phyloP scores from a whole-genome alignment of 225 moss, liverwort and hornwort species.

The Polytrichum formosum region DNA sequence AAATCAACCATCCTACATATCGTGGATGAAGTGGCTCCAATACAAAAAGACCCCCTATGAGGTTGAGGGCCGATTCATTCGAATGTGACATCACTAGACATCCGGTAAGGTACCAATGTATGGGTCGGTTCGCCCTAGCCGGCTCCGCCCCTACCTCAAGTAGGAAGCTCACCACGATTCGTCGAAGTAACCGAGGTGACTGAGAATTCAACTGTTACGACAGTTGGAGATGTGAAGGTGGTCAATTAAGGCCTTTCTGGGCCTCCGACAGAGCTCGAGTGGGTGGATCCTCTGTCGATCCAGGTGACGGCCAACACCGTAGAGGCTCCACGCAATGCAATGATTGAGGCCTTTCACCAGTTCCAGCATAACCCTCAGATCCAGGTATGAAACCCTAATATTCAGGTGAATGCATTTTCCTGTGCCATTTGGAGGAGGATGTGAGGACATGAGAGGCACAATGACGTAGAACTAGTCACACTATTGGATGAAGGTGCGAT shows the following conservation, averaged over 20 bases:
- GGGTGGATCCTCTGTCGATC: conserved; percentile 74
- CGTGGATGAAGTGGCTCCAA: too few species aligned
- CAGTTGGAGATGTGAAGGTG: conserved; percentile 31
- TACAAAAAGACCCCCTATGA: too few species aligned
- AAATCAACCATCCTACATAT: too few species aligned
- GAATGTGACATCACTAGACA: too few species aligned
- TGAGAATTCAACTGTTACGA: conserved; percentile 31
- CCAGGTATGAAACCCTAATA: conserved; percentile 43
- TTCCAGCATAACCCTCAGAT: conserved; percentile 85
- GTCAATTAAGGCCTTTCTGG: conserved; percentile 42
- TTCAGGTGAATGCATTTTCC: background rate
- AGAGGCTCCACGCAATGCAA: conserved; percentile 49
- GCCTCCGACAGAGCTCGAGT: conserved; percentile 39
- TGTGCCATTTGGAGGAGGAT: background rate
- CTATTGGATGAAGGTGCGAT: too few species aligned
- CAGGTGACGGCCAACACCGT: conserved; percentile 23
- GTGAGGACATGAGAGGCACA: too few species aligned
- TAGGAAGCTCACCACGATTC: conserved; percentile 11
- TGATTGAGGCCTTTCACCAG: conserved; percentile 75
- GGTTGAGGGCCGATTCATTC: too few species aligned
- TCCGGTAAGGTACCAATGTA: too few species aligned
- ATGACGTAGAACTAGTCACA: too few species aligned
- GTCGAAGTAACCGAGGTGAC: conserved; percentile 41
- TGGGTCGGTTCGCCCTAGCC: too few species aligned
- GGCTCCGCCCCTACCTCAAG: background rate